These are phyloP conservation scores for Jamesozyma lodderae DNA, from an alignment of 805 yeast genomes.

Conservation along the genomic window DNA sequence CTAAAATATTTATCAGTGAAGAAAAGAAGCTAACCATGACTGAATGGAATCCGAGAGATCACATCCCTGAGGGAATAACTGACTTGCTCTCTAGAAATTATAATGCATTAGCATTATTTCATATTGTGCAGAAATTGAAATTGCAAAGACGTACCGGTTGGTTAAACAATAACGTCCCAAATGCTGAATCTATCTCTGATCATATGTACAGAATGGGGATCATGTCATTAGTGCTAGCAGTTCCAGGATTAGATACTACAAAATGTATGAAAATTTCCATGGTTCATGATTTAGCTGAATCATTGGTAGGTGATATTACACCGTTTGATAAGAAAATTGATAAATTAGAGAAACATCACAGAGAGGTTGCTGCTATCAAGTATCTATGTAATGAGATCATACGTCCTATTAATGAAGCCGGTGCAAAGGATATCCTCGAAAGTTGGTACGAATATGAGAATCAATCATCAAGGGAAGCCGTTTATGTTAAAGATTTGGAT, in stretches of 20 bases:
- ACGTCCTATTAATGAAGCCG: conserved; percentile 50
- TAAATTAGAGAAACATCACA: conserved; percentile 72
- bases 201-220: conserved; percentile 95
- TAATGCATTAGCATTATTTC: conserved; percentile 42
- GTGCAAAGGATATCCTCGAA: conserved; percentile 55
- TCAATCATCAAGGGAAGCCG: conserved; percentile 70
- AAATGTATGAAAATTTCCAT: conserved; percentile 79
- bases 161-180: conserved; percentile 50
- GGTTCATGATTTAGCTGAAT: conserved; percentile 90
- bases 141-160: conserved; percentile 87
- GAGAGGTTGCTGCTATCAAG: conserved; percentile 66
- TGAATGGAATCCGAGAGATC: conserved; percentile 38
- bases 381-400: conserved; percentile 51
- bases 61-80: conserved; percentile 35
- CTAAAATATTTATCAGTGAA: too few relatives aligned
- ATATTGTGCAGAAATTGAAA: conserved; percentile 64
- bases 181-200: conserved; percentile 65
- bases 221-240: conserved; percentile 56
- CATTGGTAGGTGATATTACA: conserved; percentile 90
- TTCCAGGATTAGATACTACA: conserved; percentile 43
- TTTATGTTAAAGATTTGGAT: conserved; percentile 87
- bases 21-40: not conserved
- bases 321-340: conserved; percentile 59
- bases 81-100: conserved; percentile 33
- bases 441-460: conserved; percentile 89